Conservation (phyloP, 1,284 basidiomycete genomes). For the Ustilago esculenta region DNA sequence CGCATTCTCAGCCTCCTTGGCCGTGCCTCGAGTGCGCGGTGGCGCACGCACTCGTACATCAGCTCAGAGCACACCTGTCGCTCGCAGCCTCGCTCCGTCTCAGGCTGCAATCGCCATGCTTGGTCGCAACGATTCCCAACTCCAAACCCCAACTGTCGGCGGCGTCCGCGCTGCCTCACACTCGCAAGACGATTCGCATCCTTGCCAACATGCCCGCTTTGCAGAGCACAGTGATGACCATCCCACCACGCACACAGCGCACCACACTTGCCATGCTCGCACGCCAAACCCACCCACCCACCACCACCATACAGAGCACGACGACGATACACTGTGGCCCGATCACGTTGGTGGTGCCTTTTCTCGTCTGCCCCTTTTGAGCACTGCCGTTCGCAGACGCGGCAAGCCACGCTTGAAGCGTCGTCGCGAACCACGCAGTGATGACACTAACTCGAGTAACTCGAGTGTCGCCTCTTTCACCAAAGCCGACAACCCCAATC, state of each 20-base stretch:
- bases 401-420: constrained; percentile 28
- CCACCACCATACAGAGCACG: constrained; percentile 26
- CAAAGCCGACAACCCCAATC: constrained; percentile 2
- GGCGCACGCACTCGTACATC: constrained; percentile 3
- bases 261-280: background rate
- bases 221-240: constrained; percentile 6
- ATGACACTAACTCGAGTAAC: constrained; percentile 15
- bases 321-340: constrained; percentile 38
- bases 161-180: constrained; percentile 46
- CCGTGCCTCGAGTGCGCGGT: constrained; percentile 13
- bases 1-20: too few relatives aligned
- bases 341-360: constrained; percentile 54
- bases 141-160: constrained; percentile 52
- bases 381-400: constrained; percentile 11
- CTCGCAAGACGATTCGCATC: constrained; percentile 24
- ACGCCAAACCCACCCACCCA: constrained; percentile 9
- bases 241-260: background rate
- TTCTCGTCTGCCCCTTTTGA: constrained; percentile 27
- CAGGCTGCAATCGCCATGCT: constrained; percentile 45
- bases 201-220: background rate
- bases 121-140: constrained; percentile 50
- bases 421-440: constrained; percentile 30
- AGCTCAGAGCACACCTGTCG: background rate
- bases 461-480: constrained; percentile 14
- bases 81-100: constrained; percentile 2